Evolutionary conservation across 352 stramenopile genomes (phyloP).

Genomic region (Phytophthora crassamura): DNA sequence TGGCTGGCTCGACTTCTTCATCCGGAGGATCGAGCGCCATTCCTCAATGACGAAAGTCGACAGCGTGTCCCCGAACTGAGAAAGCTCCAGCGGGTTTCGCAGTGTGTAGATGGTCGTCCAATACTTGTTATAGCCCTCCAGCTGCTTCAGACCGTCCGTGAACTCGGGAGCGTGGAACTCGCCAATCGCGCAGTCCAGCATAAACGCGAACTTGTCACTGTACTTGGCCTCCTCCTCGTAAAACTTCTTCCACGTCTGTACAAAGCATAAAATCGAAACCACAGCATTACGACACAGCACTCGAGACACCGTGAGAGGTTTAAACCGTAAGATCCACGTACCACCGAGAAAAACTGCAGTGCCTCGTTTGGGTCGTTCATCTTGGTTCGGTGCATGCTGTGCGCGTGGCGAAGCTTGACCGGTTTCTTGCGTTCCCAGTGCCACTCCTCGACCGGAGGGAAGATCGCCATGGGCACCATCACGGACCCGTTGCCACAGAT

Average conservation of each 20-base stretch:
- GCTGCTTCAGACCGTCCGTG: conserved; percentile 70
- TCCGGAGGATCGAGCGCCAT: conserved; percentile 74
- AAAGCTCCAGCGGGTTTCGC: conserved; percentile 75
- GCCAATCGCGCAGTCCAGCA: conserved; percentile 70
- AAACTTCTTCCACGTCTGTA: conserved; percentile 88
- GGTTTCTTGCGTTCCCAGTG: conserved; percentile 90
- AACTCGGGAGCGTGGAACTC: conserved; percentile 78
- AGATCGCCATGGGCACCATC: conserved; percentile 89
- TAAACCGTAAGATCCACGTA: conserved; percentile 21
- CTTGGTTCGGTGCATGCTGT: conserved; percentile 80
- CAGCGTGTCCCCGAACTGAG: conserved; percentile 77
- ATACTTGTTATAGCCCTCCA: conserved; percentile 87
- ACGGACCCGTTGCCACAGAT: conserved; percentile 87
- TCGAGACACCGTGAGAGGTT: too few species aligned
- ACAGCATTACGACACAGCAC: not conserved
- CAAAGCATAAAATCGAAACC: not conserved
- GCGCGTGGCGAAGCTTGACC: conserved; percentile 82
- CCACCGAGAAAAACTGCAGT: conserved; percentile 85
- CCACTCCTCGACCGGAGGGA: conserved; percentile 77
- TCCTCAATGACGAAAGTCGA: conserved; percentile 77
- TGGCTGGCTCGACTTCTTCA: conserved; percentile 86
- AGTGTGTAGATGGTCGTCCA: conserved; percentile 82
- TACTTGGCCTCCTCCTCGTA: conserved; percentile 90
- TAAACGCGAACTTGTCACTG: conserved; percentile 85
- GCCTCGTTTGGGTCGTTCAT: conserved; percentile 75